A percentile compares a stretch with the other conserved stretches of the same genome.
Evolutionary conservation across 2,329 filamentous ascomycete genomes (phyloP).

Genomic region (Microdochium trichocladiopsis): DNA sequence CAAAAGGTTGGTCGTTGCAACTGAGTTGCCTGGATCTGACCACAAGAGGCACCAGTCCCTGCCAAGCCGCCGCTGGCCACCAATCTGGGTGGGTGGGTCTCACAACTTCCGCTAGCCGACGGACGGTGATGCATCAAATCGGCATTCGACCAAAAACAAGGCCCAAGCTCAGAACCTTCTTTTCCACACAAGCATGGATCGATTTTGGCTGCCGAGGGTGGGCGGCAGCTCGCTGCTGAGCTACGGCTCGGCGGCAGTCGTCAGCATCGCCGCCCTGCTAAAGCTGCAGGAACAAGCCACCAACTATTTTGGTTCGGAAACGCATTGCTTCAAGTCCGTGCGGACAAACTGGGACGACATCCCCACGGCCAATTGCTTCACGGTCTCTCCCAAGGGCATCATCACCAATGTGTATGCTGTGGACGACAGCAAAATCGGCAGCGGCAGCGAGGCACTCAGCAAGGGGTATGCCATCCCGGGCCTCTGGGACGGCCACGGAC

Average conservation of each 20-base stretch:
- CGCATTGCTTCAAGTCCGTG: slow-evolving; percentile 36
- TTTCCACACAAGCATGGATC: slow-evolving; percentile 10
- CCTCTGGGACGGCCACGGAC: slow-evolving; percentile 65
- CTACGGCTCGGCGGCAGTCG: slow-evolving; percentile 9
- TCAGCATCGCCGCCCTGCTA: slow-evolving; percentile 13
- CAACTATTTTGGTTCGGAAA: slow-evolving; percentile 17
- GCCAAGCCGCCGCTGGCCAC: too few species aligned
- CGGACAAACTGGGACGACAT: slow-evolving; percentile 29
- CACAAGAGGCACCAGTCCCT: too few species aligned
- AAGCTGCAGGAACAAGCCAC: slow-evolving; percentile 12
- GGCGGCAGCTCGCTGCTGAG: slow-evolving; percentile 12
- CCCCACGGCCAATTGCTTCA: slow-evolving; percentile 46
- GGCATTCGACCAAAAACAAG: too few species aligned
- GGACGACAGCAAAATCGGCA: slow-evolving; percentile 13
- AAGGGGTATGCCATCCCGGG: slow-evolving; percentile 56
- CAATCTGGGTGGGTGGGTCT: too few species aligned
- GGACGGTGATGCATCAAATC: not conserved
- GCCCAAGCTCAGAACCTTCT: too few species aligned
- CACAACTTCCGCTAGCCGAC: not conserved
- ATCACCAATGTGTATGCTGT: slow-evolving; percentile 42
- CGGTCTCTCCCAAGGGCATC: slow-evolving; percentile 37
- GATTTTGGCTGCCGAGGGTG: slow-evolving; percentile 8
- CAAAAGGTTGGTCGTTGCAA: too few species aligned
- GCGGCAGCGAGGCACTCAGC: slow-evolving; percentile 19
- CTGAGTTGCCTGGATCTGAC: too few species aligned